These are phyloP conservation scores for Alternaria sp. DNA, from an alignment of 2,329 filamentous ascomycete genomes.

Conservation along the genomic window DNA sequence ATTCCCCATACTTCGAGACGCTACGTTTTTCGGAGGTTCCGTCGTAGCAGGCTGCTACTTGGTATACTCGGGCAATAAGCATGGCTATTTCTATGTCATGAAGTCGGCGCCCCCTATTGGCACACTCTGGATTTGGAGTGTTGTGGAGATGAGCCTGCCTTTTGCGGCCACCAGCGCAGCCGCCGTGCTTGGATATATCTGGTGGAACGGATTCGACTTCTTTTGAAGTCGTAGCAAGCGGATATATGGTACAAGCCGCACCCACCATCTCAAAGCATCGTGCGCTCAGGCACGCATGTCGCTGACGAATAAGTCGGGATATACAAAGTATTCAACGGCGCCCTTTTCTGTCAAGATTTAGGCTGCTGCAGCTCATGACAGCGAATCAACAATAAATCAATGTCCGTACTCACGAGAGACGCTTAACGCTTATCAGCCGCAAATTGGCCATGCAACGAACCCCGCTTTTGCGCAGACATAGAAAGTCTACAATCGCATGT, in stretches of 20 bases:
- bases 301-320: background rate
- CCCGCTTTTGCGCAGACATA: background rate
- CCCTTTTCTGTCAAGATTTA: background rate
- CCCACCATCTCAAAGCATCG: background rate
- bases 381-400: background rate
- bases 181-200: constrained; percentile 61
- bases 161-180: constrained; percentile 67
- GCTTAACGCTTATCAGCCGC: background rate
- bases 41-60: constrained; percentile 76
- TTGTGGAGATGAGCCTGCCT: constrained; percentile 81
- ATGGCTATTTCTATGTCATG: constrained; percentile 87
- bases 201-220: constrained; percentile 63
- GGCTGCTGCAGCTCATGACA: background rate
- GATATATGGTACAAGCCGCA: background rate
- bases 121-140: constrained; percentile 90
- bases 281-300: background rate
- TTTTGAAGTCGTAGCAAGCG: constrained; percentile 35
- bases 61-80: constrained; percentile 79
- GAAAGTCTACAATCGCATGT: no score
- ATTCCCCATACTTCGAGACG: constrained; percentile 56
- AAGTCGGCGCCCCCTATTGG: constrained; percentile 89
- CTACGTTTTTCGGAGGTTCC: constrained; percentile 70
- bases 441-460: background rate
- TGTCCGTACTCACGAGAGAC: background rate
- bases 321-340: background rate